Evolutionary conservation across 345 rosid species (phyloP).

Genomic region (Rhodamnia argentea): DNA sequence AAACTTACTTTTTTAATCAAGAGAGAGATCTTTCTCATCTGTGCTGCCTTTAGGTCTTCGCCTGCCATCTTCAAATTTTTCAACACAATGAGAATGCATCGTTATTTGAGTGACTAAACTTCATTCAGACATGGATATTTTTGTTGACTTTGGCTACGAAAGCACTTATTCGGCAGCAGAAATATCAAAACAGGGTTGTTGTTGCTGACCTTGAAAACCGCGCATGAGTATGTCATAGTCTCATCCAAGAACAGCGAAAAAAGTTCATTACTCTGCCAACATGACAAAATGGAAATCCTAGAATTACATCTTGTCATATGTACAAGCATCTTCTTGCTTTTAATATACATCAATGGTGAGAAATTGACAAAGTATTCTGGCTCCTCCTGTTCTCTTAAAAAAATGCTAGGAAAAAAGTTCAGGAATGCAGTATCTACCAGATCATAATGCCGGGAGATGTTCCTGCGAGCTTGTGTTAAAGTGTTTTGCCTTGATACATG

Average conservation of each 20-base stretch:
- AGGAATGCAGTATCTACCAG: conserved; percentile 30
- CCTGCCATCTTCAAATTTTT: conserved; percentile 31
- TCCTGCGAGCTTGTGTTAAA: conserved; percentile 91
- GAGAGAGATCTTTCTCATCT: conserved; percentile 59
- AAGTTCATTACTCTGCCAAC: conserved; percentile 63
- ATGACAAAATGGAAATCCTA: background rate
- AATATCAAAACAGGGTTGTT: background rate
- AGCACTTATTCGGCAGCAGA: background rate
- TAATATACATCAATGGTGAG: background rate
- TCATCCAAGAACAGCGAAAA: conserved; percentile 77
- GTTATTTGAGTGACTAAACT: background rate
- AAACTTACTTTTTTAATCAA: conserved; percentile 57
- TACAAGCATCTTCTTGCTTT: background rate
- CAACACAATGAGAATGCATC: background rate
- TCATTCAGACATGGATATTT: background rate
- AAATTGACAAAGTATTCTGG: background rate
- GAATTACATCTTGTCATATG: background rate
- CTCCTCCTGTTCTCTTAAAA: background rate
- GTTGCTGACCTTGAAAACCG: conserved; percentile 59
- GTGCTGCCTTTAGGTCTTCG: conserved; percentile 69
- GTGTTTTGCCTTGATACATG: conserved; percentile 74
- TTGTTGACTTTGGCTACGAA: background rate
- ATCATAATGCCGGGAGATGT: conserved; percentile 85
- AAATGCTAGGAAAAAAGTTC: background rate
- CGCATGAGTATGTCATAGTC: conserved; percentile 84